These are phyloP conservation scores for Solanum raphanifolium DNA, from an alignment of 257 asterid genomes.

Conservation along the genomic window DNA sequence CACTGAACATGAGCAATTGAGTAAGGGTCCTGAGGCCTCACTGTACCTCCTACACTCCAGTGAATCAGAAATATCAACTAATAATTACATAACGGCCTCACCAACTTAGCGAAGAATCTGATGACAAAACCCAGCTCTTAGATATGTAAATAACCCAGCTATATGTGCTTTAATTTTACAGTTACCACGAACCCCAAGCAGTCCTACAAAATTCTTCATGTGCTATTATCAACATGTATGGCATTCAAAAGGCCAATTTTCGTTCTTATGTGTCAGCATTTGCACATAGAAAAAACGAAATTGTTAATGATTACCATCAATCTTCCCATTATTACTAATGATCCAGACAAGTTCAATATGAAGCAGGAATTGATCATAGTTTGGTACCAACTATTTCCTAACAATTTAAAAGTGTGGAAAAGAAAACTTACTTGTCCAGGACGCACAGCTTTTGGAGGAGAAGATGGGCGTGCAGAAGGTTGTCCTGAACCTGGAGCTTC, in stretches of 20 bases:
- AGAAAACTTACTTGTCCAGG: slow-evolving; percentile 76
- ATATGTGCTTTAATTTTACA: background rate
- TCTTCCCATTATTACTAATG: background rate
- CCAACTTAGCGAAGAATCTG: background rate
- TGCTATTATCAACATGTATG: background rate
- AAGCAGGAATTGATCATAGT: background rate
- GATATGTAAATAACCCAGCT: background rate
- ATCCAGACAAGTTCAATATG: background rate
- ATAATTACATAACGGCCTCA: background rate
- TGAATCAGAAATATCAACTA: background rate
- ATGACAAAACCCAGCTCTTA: background rate
- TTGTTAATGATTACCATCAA: background rate
- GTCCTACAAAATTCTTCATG: background rate
- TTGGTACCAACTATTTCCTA: background rate
- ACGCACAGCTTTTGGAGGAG: slow-evolving; percentile 92
- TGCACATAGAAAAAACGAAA: background rate
- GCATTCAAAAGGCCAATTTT: background rate
- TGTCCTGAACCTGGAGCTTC: slow-evolving; percentile 74
- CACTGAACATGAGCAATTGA: background rate
- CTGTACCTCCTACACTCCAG: background rate
- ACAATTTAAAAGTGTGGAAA: background rate
- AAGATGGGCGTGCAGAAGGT: slow-evolving; percentile 48
- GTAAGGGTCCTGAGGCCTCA: background rate
- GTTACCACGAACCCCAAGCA: background rate
- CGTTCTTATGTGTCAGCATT: background rate